These are phyloP conservation scores for Aristolochia californica DNA, from an alignment of 164 flowering plant species.

Conservation along the genomic window DNA sequence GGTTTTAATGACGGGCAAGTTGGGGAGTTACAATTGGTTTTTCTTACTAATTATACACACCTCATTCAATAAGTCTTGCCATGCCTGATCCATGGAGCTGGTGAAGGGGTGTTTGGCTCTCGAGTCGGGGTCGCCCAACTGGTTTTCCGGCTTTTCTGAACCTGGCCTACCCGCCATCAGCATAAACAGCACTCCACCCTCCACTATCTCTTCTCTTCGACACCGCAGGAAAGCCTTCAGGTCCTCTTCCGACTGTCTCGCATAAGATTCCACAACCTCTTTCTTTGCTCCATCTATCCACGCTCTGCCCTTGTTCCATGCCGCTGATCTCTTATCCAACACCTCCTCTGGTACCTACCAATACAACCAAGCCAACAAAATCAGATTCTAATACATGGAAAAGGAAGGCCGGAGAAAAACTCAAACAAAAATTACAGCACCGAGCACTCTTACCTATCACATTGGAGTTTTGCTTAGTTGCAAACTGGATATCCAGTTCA, in stretches of 20 bases:
- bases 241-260: conserved; percentile 30
- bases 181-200: conserved; percentile 28
- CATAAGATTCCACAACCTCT: conserved; percentile 33
- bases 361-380: too few relatives aligned
- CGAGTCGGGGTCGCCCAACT: conserved; percentile 29
- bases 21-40: too few relatives aligned
- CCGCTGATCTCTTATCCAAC: conserved; percentile 18
- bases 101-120: conserved; percentile 38
- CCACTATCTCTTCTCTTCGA: conserved; percentile 27
- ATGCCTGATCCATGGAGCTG: conserved; percentile 34
- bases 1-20: too few relatives aligned
- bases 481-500: too few relatives aligned
- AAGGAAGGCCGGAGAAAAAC: too few relatives aligned
- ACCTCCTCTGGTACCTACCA: conserved; percentile 25
- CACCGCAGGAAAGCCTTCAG: conserved; percentile 23
- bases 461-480: too few relatives aligned
- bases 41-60: conserved; percentile 12
- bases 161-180: conserved; percentile 30
- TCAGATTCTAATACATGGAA: too few relatives aligned
- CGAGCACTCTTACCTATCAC: too few relatives aligned
- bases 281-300: conserved; percentile 37
- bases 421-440: too few relatives aligned
- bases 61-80: conserved; percentile 35
- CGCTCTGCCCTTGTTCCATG: conserved; percentile 35
- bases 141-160: conserved; percentile 20